These are phyloP conservation scores for Salvia miltiorrhiza DNA, from an alignment of 257 asterid species.

Conservation along the genomic window DNA sequence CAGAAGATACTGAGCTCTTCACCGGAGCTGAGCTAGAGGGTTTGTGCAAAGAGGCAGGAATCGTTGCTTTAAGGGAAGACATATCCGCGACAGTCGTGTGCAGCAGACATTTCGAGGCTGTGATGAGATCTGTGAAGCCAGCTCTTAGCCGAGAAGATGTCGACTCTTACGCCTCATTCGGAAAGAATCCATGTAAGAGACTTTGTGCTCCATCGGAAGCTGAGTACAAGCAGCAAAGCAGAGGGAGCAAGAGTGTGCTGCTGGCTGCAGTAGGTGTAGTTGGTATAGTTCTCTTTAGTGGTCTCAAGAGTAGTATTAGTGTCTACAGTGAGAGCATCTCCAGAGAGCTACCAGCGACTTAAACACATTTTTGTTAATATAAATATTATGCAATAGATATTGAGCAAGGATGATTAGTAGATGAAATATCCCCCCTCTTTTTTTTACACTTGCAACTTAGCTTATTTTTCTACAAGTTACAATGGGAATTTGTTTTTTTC, in stretches of 20 bases:
- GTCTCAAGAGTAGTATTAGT: constrained; percentile 34
- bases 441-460: too few species aligned
- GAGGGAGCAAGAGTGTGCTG: constrained; percentile 24
- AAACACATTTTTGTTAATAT: constrained; percentile 6
- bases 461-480: too few species aligned
- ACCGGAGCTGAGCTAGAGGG: constrained; percentile 92
- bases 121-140: constrained; percentile 55
- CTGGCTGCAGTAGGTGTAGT: constrained; percentile 31
- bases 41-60: constrained; percentile 86
- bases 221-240: constrained; percentile 10
- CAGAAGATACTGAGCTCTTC: constrained; percentile 68
- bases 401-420: too few species aligned
- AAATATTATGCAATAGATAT: not conserved
- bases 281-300: constrained; percentile 27
- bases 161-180: constrained; percentile 58
- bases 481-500: too few species aligned
- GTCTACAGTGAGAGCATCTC: constrained; percentile 5
- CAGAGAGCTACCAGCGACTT: constrained; percentile 38
- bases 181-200: constrained; percentile 39
- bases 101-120: constrained; percentile 62
- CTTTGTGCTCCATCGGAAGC: constrained; percentile 17
- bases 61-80: constrained; percentile 82
- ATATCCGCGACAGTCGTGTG: constrained; percentile 65
- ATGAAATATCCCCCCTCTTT: too few species aligned
- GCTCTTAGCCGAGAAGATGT: constrained; percentile 60